These are phyloP conservation scores for Cryomyces antarcticus DNA, from an alignment of 495 filamentous ascomycete species.

Conservation along the genomic window DNA sequence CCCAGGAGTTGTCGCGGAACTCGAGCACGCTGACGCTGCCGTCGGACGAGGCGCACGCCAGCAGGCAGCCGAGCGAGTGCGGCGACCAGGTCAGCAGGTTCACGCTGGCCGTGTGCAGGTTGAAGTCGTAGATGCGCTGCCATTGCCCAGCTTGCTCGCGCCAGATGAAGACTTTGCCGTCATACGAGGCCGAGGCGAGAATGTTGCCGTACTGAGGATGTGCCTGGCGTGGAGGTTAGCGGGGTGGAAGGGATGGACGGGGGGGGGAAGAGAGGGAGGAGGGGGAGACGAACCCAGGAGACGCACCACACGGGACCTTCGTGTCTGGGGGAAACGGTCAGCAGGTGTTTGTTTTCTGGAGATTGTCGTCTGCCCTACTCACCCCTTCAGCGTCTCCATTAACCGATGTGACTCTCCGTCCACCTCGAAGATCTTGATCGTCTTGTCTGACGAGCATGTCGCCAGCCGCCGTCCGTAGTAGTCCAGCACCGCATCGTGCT, in stretches of 20 bases:
- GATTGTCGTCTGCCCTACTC: constrained; percentile 10
- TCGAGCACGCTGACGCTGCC: constrained; percentile 85
- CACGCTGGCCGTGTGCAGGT: constrained; percentile 78
- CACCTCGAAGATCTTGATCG: constrained; percentile 98
- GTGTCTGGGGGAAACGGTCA: background rate
- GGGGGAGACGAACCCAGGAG: constrained; percentile 46
- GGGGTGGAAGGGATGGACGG: background rate
- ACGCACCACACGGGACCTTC: constrained; percentile 27
- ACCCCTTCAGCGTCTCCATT: constrained; percentile 90
- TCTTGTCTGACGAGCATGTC: constrained; percentile 93
- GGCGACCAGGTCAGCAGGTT: constrained; percentile 97
- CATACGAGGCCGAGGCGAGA: constrained; percentile 81
- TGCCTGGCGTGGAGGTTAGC: constrained; percentile 29
- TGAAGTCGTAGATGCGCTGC: constrained; percentile 72
- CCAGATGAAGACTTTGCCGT: constrained; percentile 97
- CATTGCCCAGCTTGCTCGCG: constrained; percentile 48
- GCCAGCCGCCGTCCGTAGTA: constrained; percentile 94
- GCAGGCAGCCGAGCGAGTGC: constrained; percentile 81
- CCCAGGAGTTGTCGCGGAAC: constrained; percentile 82
- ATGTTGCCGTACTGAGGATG: constrained; percentile 98
- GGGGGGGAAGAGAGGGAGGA: constrained; percentile 4
- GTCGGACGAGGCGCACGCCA: constrained; percentile 85
- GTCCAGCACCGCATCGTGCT: constrained; percentile 96
- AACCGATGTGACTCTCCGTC: constrained; percentile 83
- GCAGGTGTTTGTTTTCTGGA: no score